Conservation (phyloP, 805 yeast genomes). For the Kurtzmaniella fragi region DNA sequence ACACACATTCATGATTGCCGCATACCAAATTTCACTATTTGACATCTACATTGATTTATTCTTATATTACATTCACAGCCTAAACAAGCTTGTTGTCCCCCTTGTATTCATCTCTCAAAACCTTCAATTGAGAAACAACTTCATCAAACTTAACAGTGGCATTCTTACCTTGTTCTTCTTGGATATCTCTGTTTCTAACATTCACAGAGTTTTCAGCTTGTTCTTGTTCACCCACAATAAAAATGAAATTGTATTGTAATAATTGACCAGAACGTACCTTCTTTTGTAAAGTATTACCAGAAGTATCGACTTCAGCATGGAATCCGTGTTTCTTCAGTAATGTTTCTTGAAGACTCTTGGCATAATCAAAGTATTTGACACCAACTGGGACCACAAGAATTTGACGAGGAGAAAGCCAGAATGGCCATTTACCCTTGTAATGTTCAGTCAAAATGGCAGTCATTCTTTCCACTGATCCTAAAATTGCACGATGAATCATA, state of each 20-base stretch:
- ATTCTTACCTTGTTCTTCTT: slow-evolving; percentile 88
- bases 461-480: slow-evolving; percentile 99
- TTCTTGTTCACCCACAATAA: slow-evolving; percentile 96
- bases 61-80: background rate
- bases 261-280: slow-evolving; percentile 96
- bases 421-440: slow-evolving; percentile 99
- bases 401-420: slow-evolving; percentile 99
- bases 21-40: no score
- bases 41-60: no score
- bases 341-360: slow-evolving; percentile 68
- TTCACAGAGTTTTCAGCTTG: slow-evolving; percentile 75
- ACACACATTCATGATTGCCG: no score
- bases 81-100: slow-evolving; percentile 49
- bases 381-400: slow-evolving; percentile 95
- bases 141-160: slow-evolving; percentile 70
- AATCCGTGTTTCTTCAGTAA: slow-evolving; percentile 66
- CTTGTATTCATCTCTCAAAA: slow-evolving; percentile 71
- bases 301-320: slow-evolving; percentile 87
- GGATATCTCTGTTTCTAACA: slow-evolving; percentile 94
- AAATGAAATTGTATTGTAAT: slow-evolving; percentile 90
- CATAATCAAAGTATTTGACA: slow-evolving; percentile 87
- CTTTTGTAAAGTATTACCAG: slow-evolving; percentile 97
- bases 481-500: slow-evolving; percentile 98
- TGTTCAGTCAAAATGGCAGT: slow-evolving; percentile 97
- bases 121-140: slow-evolving; percentile 64